phyloP scores from a whole-genome alignment of 2,329 filamentous ascomycete genomes.

The Microthyrium microscopicum region DNA sequence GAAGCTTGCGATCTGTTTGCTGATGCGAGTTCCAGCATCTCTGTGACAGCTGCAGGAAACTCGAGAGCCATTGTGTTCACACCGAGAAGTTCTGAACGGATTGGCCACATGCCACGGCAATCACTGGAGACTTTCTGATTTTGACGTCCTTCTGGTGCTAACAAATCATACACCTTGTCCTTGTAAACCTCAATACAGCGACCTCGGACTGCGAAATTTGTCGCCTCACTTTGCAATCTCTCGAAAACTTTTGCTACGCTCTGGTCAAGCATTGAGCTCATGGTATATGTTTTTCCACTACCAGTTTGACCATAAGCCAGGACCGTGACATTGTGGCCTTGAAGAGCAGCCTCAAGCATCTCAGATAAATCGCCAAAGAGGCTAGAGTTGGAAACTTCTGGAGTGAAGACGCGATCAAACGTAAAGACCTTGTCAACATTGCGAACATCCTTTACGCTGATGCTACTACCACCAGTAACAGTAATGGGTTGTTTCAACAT shows the following conservation, averaged over 20 bases:
- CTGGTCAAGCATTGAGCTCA: conserved; percentile 86
- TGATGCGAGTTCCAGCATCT: conserved; percentile 25
- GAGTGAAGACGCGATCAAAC: too few relatives aligned
- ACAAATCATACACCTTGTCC: conserved; percentile 80
- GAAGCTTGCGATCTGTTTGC: conserved; percentile 84
- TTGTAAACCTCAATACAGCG: too few relatives aligned
- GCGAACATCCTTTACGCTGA: too few relatives aligned
- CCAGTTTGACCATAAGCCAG: conserved; percentile 81
- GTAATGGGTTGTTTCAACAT: too few relatives aligned
- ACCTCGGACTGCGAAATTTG: conserved; percentile 22
- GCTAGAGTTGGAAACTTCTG: too few relatives aligned
- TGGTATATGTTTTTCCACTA: conserved; percentile 90
- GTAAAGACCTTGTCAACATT: too few relatives aligned
- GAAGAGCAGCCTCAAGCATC: too few relatives aligned
- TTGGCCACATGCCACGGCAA: conserved; percentile 28
- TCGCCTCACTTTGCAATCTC: conserved; percentile 57
- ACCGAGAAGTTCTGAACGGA: conserved; percentile 1
- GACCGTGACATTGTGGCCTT: too few relatives aligned
- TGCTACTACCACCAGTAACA: too few relatives aligned
- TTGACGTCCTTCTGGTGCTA: conserved; percentile 45
- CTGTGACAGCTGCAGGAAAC: neutral
- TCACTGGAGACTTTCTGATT: conserved; percentile 25
- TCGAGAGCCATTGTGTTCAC: neutral
- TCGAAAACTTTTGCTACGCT: conserved; percentile 88
- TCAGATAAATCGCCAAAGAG: too few relatives aligned